Evolutionary conservation across 192 early-diverging fungal genomes (phyloP).

Genomic region (Coemansia sp.): DNA sequence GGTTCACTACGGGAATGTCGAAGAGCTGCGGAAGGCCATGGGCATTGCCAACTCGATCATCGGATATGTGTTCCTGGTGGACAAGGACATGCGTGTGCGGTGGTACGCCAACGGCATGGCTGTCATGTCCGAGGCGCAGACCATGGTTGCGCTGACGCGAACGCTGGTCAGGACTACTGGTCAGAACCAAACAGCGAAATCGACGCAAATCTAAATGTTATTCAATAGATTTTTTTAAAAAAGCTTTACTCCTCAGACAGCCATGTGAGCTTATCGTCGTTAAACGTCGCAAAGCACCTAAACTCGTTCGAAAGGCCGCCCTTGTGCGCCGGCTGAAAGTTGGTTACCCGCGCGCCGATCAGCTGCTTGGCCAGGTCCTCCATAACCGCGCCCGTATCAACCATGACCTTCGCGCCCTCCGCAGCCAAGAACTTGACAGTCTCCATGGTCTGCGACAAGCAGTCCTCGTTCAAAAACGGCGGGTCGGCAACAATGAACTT

Average conservation of each 20-base stretch:
- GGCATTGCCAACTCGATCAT: conserved; percentile 53
- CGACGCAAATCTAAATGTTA: too few relatives aligned
- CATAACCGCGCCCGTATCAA: conserved; percentile 58
- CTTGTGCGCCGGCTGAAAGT: conserved; percentile 62
- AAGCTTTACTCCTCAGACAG: not conserved
- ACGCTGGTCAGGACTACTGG: conserved; percentile 28
- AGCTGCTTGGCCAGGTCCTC: conserved; percentile 47
- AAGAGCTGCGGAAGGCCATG: conserved; percentile 31
- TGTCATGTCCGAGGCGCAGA: conserved; percentile 23
- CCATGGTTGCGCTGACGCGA: conserved; percentile 33
- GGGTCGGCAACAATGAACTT: conserved; percentile 77
- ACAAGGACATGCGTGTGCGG: conserved; percentile 34
- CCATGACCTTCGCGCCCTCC: conserved; percentile 28
- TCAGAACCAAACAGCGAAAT: too few relatives aligned
- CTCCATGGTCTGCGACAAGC: conserved; percentile 64
- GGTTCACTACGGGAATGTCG: conserved; percentile 48
- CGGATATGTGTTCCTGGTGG: conserved; percentile 51
- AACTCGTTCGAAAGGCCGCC: conserved; percentile 79
- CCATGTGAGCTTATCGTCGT: conserved; percentile 42
- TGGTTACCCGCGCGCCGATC: conserved; percentile 56
- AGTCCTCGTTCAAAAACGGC: conserved; percentile 76
- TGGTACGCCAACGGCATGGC: conserved; percentile 56
- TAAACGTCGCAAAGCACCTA: conserved; percentile 62
- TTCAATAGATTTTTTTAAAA: not conserved
- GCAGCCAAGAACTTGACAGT: conserved; percentile 57